phyloP scores from a whole-genome alignment of 148 eudicot genomes.

The Oxyria digyna region DNA sequence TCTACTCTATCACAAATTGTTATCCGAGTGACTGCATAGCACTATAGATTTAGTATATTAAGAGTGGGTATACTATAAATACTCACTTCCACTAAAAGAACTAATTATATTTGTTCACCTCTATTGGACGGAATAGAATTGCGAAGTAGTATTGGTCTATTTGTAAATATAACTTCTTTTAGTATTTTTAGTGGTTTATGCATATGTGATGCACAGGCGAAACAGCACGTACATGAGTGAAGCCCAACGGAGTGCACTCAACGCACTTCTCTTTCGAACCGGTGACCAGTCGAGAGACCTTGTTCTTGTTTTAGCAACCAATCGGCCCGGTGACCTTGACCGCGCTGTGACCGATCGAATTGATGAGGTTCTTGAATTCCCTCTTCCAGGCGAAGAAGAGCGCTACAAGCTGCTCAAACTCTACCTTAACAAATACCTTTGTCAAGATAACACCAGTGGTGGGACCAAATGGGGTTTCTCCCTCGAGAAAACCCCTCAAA shows the following conservation, averaged over 20 bases:
- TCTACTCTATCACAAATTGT: too few relatives aligned
- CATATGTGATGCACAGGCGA: slow-evolving; percentile 43
- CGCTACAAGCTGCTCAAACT: slow-evolving; percentile 76
- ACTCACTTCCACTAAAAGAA: too few relatives aligned
- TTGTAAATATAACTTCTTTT: too few relatives aligned
- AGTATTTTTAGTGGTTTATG: too few relatives aligned
- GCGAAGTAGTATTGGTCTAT: too few relatives aligned
- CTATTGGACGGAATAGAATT: too few relatives aligned
- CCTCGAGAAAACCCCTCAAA: slow-evolving; percentile 37
- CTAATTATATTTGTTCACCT: too few relatives aligned
- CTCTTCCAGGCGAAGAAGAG: slow-evolving; percentile 83
- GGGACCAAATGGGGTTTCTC: slow-evolving; percentile 41
- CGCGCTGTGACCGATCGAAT: slow-evolving; percentile 86
- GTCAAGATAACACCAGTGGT: slow-evolving; percentile 15
- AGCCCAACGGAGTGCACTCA: slow-evolving; percentile 90
- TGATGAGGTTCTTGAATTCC: slow-evolving; percentile 91
- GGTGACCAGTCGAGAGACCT: slow-evolving; percentile 97
- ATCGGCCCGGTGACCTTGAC: slow-evolving; percentile 92
- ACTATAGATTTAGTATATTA: too few relatives aligned
- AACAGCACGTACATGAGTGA: slow-evolving; percentile 95
- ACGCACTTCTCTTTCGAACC: slow-evolving; percentile 81
- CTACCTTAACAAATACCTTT: slow-evolving; percentile 59
- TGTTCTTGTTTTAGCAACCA: slow-evolving; percentile 92
- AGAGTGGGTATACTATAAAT: too few relatives aligned
- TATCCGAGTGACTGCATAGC: too few relatives aligned